phyloP scores from a whole-genome alignment of 75 land plant genomes.

The Cunninghamia lanceolata region DNA sequence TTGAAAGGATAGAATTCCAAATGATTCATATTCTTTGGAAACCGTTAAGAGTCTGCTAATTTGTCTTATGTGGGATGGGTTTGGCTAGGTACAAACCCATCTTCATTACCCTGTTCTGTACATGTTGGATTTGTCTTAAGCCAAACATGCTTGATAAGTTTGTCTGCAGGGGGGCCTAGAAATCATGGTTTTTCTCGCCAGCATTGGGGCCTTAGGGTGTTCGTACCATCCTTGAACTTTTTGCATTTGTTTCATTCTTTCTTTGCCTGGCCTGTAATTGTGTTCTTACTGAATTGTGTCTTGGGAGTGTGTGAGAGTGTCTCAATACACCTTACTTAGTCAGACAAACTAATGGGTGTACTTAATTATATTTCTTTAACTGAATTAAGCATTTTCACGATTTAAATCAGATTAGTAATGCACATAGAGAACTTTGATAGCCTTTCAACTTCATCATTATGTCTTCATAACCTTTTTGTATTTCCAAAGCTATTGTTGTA shows the following conservation, averaged over 20 bases:
- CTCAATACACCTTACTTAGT: background rate
- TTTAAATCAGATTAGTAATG: background rate
- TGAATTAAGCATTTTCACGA: background rate
- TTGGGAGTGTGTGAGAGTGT: background rate
- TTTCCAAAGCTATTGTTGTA: background rate
- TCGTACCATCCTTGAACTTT: background rate
- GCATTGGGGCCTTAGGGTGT: background rate
- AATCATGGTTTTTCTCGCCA: too few species aligned
- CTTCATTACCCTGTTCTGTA: background rate
- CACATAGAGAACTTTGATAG: background rate
- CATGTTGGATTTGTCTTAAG: too few species aligned
- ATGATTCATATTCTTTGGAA: background rate
- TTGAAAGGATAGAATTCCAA: background rate
- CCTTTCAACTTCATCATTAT: background rate
- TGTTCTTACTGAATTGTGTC: background rate
- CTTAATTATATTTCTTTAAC: background rate
- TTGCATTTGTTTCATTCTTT: background rate
- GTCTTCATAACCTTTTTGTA: background rate
- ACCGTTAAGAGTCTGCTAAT: background rate
- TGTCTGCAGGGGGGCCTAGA: background rate
- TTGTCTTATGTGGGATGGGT: background rate
- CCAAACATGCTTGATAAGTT: background rate
- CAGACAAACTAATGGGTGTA: background rate
- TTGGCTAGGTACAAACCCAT: background rate
- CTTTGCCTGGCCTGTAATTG: background rate